phyloP scores from a whole-genome alignment of 148 eudicot species.

The Cornus florida region DNA sequence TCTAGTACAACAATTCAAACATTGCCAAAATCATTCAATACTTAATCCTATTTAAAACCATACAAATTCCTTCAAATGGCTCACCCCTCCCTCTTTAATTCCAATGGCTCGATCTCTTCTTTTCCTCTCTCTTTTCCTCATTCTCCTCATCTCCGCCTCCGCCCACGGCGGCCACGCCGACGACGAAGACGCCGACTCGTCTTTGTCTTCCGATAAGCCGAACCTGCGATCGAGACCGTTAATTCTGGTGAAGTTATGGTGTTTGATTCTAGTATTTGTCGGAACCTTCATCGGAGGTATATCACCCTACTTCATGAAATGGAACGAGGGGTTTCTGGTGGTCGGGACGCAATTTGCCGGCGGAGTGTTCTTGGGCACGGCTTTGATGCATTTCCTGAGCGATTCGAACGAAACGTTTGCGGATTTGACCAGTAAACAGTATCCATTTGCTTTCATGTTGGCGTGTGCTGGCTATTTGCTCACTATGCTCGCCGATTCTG shows the following conservation, averaged over 20 bases:
- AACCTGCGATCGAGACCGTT: slow-evolving; percentile 41
- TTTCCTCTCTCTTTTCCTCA: slow-evolving; percentile 16
- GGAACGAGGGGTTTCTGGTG: slow-evolving; percentile 64
- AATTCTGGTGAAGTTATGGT: slow-evolving; percentile 54
- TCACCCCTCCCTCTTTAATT: neutral
- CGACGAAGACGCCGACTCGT: neutral
- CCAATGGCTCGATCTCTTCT: slow-evolving; percentile 9
- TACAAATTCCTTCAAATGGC: neutral
- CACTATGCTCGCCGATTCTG: slow-evolving; percentile 57
- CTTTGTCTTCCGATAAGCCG: slow-evolving; percentile 10
- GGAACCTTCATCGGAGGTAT: slow-evolving; percentile 59
- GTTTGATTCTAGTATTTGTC: slow-evolving; percentile 47
- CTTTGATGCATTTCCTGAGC: slow-evolving; percentile 68
- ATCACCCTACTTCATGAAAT: slow-evolving; percentile 55
- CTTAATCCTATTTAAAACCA: neutral
- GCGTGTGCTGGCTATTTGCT: slow-evolving; percentile 62
- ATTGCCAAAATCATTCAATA: neutral
- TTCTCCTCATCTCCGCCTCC: slow-evolving; percentile 25
- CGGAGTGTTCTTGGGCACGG: slow-evolving; percentile 67
- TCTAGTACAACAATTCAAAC: slow-evolving; percentile 2
- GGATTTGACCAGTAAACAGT: slow-evolving; percentile 52
- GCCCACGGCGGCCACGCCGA: slow-evolving; percentile 23
- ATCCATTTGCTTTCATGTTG: slow-evolving; percentile 70
- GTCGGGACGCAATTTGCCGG: slow-evolving; percentile 69
- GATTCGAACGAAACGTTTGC: slow-evolving; percentile 56